A percentile compares a stretch with the other conserved stretches of the same genome.
These are phyloP conservation scores for Aspergillus fumigatus DNA, from an alignment of 2,329 filamentous ascomycete species.

Conservation along the genomic window DNA sequence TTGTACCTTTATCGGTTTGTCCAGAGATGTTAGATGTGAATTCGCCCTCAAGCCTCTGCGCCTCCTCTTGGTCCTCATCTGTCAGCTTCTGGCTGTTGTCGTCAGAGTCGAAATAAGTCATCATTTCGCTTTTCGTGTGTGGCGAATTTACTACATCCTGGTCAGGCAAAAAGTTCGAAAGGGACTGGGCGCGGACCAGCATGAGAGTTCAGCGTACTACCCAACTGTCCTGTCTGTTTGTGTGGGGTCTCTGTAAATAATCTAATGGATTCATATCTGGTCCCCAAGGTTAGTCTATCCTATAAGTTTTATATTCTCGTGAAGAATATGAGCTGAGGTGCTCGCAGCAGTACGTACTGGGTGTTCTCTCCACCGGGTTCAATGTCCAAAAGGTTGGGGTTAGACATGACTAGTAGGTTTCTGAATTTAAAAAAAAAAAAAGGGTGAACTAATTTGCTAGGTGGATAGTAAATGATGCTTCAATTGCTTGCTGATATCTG, in stretches of 20 bases:
- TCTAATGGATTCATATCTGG: conserved; percentile 55
- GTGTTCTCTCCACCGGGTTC: conserved; percentile 57
- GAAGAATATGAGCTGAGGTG: no score
- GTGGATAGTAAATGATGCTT: neutral
- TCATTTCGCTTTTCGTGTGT: conserved; percentile 33
- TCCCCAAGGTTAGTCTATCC: neutral
- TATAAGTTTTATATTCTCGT: neutral
- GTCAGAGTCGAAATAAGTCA: conserved; percentile 36
- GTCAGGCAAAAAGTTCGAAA: neutral
- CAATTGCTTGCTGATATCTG: neutral
- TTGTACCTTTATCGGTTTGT: conserved; percentile 37
- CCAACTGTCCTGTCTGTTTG: conserved; percentile 55
- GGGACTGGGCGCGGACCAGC: neutral
- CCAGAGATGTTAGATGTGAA: conserved; percentile 43
- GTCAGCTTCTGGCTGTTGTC: conserved; percentile 40
- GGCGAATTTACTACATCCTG: conserved; percentile 18
- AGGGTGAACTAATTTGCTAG: neutral
- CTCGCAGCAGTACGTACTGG: conserved; percentile 41
- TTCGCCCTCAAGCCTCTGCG: conserved; percentile 54
- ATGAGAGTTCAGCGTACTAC: conserved; percentile 35
- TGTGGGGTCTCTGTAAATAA: conserved; percentile 46
- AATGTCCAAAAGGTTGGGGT: conserved; percentile 53
- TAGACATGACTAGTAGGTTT: conserved; percentile 40
- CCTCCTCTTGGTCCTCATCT: conserved; percentile 48
- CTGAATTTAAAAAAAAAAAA: neutral